These are phyloP conservation scores for Drechslerella coelobrocha DNA, from an alignment of 2,329 filamentous ascomycete genomes.

Conservation along the genomic window DNA sequence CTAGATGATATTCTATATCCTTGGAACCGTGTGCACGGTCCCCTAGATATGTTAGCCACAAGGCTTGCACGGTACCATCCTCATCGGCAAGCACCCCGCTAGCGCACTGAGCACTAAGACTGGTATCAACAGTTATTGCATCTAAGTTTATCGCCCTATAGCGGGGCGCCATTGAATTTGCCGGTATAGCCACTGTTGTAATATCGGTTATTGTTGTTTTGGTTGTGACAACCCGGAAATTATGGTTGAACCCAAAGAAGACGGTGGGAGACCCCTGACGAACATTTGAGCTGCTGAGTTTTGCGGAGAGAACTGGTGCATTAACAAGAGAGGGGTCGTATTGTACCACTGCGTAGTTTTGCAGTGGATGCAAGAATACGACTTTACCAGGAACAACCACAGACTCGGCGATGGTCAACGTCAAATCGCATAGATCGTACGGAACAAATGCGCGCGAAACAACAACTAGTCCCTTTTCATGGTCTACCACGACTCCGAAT, in stretches of 20 bases:
- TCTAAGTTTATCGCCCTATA: constrained; percentile 96
- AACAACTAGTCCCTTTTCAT: constrained; percentile 90
- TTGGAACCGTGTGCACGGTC: constrained; percentile 76
- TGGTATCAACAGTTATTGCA: constrained; percentile 95
- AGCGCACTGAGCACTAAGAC: constrained; percentile 86
- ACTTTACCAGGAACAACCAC: constrained; percentile 94
- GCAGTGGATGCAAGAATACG: constrained; percentile 91
- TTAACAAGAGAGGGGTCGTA: constrained; percentile 94
- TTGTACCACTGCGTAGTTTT: constrained; percentile 94
- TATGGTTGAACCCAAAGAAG: constrained; percentile 98
- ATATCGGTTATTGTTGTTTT: constrained; percentile 97
- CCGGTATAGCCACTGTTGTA: constrained; percentile 93
- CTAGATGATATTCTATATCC: constrained; percentile 95
- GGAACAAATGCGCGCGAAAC: constrained; percentile 94
- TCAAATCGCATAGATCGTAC: constrained; percentile 95
- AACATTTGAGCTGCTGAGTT: constrained; percentile 78
- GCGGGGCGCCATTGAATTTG: constrained; percentile 86
- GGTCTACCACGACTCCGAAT: constrained; percentile 96
- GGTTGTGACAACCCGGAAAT: constrained; percentile 88
- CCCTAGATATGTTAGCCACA: constrained; percentile 96
- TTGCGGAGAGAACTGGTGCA: constrained; percentile 88
- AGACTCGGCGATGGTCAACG: constrained; percentile 93
- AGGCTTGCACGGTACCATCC: constrained; percentile 88
- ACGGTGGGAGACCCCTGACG: constrained; percentile 93
- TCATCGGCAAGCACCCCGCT: constrained; percentile 89